Conservation (phyloP, 2,329 filamentous ascomycete species). For the Delphinella strobiligena region DNA sequence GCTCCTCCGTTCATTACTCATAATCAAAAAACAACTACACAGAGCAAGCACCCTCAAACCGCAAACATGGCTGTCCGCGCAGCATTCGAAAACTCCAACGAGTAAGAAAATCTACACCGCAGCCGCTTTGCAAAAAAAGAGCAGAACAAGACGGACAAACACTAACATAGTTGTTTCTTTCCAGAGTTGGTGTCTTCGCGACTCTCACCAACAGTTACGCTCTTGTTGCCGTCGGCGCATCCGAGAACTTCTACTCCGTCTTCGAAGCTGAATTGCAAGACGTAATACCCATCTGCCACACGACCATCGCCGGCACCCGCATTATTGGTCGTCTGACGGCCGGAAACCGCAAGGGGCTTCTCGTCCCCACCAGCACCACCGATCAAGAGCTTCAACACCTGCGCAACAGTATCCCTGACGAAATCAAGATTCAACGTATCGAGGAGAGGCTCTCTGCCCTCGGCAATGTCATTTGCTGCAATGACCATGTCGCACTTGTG, state of each 20-base stretch:
- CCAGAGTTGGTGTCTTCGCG: slow-evolving; percentile 63
- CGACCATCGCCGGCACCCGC: slow-evolving; percentile 89
- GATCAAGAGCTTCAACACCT: slow-evolving; percentile 98
- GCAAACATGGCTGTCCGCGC: slow-evolving; percentile 41
- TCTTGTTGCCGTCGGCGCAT: slow-evolving; percentile 84
- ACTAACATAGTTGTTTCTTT: too few species aligned
- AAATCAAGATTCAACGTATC: slow-evolving; percentile 89
- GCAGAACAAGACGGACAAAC: too few species aligned
- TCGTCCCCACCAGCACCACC: slow-evolving; percentile 90
- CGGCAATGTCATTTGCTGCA: slow-evolving; percentile 91
- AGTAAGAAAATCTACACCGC: slow-evolving; percentile 43
- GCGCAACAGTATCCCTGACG: slow-evolving; percentile 84
- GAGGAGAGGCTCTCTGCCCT: slow-evolving; percentile 93
- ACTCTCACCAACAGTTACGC: slow-evolving; percentile 97
- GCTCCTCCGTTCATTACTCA: neutral
- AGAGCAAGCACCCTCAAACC: slow-evolving; percentile 5
- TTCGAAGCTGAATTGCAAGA: slow-evolving; percentile 98
- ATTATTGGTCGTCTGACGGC: slow-evolving; percentile 94
- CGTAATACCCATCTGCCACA: slow-evolving; percentile 91
- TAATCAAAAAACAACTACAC: neutral
- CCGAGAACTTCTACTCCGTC: slow-evolving; percentile 96
- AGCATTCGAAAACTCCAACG: slow-evolving; percentile 81
- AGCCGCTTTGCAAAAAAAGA: slow-evolving; percentile 12
- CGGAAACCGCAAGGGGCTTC: slow-evolving; percentile 90
- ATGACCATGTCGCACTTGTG: slow-evolving; percentile 92